Evolutionary conservation across 78 protist species (phyloP).

Genomic region (Dictyostelium purpureum): DNA sequence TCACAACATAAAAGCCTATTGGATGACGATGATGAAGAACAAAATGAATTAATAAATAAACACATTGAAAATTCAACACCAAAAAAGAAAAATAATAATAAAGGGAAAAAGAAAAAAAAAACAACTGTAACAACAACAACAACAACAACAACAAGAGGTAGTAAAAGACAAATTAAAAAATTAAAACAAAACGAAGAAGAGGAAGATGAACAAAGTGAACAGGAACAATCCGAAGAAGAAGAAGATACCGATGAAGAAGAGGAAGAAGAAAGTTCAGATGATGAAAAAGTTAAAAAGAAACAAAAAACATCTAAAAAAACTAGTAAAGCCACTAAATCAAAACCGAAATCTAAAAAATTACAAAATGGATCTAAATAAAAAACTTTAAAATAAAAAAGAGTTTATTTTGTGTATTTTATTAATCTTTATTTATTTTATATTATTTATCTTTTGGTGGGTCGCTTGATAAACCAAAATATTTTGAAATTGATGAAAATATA

Average conservation of each 20-base stretch:
- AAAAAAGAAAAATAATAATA: not conserved
- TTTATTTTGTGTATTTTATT: too few species aligned
- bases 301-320: not conserved
- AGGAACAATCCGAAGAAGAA: not conserved
- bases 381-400: too few species aligned
- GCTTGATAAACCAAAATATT: too few species aligned
- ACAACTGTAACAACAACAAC: not conserved
- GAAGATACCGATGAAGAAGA: not conserved
- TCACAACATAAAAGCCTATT: not conserved
- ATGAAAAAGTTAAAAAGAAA: slow-evolving; percentile 6
- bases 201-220: not conserved
- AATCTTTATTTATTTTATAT: too few species aligned
- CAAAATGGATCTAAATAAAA: not conserved
- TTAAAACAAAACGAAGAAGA: not conserved
- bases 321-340: not conserved
- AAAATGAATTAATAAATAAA: not conserved
- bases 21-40: not conserved
- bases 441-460: too few species aligned
- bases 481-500: too few species aligned
- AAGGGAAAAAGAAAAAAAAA: not conserved
- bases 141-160: not conserved
- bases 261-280: not conserved
- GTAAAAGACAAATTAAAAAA: slow-evolving; percentile 14
- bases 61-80: not conserved
- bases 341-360: not conserved